Base-by-base conservation (phyloP, 2,329 filamentous ascomycete genomes). In the Fonsecaea monophora region DNA sequence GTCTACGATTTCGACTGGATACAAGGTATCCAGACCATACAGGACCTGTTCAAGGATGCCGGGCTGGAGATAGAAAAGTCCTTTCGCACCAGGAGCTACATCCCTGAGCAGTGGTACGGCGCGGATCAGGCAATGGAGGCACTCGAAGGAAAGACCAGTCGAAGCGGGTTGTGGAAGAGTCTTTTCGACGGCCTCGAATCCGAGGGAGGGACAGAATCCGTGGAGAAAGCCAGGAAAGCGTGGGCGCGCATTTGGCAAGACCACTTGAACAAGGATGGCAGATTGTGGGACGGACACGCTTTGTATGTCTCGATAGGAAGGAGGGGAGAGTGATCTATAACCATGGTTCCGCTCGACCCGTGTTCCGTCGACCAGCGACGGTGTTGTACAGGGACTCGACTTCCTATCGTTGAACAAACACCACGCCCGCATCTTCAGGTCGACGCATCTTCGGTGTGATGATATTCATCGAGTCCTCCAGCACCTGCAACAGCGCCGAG, bases 281-380 rank as follows among this genome's bases (percentile, higher is more conserved):
- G 56, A 32, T 55, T 67, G 25, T 58, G 62, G 56, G 65, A 69
- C 38, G 65, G 68, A 10, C 65, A 69, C 53, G 18, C 34, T 21
- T 62, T 69, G 53, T 69, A 69, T 60, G 65, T 69, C 6, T 60
- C 55, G 2, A 63, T 69, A 30, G 61, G 60, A 21, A 42, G 55
- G 58, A 69, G 60, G 48, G 60, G 25, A 40, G 45, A 57, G 50
- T 65, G 45, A 50, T 10, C 21, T 25, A 30, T 13, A 9, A 4
- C 45, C 4, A 25, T 18, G 12, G 25, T 48, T 48, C 42, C 42
- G 10, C 30, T 32, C 6, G 30, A 32, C 30, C 30, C 42, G 7
- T 21, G 42, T 3, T 21, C 42, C 9, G 6, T 38, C 45, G 34
- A n/a, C 21, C 0, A 35, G 3, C 25, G 6, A 45, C 34, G 35